Percentiles rank a stretch among this genome's conserved stretches.
Evolutionary conservation across 768 basidiomycete species (phyloP).

Genomic region (Polyporus arcularius): DNA sequence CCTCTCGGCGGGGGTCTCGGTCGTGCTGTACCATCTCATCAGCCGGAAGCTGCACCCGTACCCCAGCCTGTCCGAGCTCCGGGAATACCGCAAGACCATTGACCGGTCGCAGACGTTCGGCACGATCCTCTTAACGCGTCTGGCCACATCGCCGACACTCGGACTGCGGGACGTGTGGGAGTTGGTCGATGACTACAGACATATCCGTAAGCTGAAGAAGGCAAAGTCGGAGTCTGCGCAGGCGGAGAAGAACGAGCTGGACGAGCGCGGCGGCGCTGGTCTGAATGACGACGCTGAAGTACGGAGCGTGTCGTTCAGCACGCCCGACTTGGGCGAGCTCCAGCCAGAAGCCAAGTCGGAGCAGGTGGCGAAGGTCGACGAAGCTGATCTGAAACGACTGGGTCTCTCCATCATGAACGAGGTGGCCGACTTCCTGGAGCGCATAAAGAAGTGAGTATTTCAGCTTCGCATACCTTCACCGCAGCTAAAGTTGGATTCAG

Average conservation of each 20-base stretch:
- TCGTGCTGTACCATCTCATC: constrained; percentile 49
- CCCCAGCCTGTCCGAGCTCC: constrained; percentile 56
- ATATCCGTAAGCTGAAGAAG: constrained; percentile 36
- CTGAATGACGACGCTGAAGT: constrained; percentile 5
- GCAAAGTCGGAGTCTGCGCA: constrained; percentile 18
- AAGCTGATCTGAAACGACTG: constrained; percentile 43
- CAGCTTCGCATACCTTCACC: constrained; percentile 1
- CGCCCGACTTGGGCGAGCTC: background rate
- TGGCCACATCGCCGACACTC: constrained; percentile 47
- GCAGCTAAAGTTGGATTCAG: constrained; percentile 32
- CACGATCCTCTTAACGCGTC: constrained; percentile 45
- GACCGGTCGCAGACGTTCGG: constrained; percentile 54
- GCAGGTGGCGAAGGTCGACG: constrained; percentile 31
- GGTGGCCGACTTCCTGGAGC: constrained; percentile 62
- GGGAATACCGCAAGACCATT: constrained; percentile 50
- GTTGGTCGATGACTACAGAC: constrained; percentile 46
- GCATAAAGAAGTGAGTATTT: constrained; percentile 56
- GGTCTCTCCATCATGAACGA: constrained; percentile 44
- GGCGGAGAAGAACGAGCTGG: constrained; percentile 19
- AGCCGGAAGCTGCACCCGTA: constrained; percentile 53
- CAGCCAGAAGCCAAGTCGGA: background rate
- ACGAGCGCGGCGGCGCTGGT: background rate
- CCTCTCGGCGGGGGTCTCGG: constrained; percentile 50
- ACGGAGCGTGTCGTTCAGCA: background rate
- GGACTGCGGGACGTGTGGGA: constrained; percentile 57